phyloP scores from a whole-genome alignment of 2,329 filamentous ascomycete genomes.

The Arthroderma uncinatum region DNA sequence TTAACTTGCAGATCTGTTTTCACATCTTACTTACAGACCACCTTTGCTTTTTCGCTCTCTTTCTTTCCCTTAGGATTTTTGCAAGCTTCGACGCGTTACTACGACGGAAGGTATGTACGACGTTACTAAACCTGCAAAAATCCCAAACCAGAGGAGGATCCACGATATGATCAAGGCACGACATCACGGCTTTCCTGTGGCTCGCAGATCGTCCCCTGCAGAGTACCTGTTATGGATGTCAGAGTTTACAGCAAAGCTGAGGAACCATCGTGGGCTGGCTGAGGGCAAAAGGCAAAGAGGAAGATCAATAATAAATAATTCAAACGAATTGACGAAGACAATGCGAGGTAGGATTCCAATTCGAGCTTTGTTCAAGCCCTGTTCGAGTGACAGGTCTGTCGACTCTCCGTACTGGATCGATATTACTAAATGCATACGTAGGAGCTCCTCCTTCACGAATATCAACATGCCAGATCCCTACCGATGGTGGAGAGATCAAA shows the following conservation, averaged over 20 bases:
- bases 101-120: background rate
- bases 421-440: background rate
- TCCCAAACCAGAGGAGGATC: background rate
- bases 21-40: background rate
- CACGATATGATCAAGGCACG: constrained; percentile 3
- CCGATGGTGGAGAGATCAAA: background rate
- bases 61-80: background rate
- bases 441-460: background rate
- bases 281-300: background rate
- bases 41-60: background rate
- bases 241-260: constrained; percentile 3
- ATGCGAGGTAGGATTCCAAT: background rate
- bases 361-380: background rate
- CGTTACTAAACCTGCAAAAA: background rate
- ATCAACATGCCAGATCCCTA: background rate
- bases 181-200: constrained; percentile 1
- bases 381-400: background rate
- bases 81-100: background rate
- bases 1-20: background rate
- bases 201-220: constrained; percentile 4
- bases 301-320: background rate
- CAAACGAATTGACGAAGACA: background rate
- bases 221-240: background rate
- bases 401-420: background rate
- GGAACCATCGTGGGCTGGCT: background rate